Evolutionary conservation across 2,329 filamentous ascomycete genomes (phyloP).

Genomic region (Stemphylium lycopersici): DNA sequence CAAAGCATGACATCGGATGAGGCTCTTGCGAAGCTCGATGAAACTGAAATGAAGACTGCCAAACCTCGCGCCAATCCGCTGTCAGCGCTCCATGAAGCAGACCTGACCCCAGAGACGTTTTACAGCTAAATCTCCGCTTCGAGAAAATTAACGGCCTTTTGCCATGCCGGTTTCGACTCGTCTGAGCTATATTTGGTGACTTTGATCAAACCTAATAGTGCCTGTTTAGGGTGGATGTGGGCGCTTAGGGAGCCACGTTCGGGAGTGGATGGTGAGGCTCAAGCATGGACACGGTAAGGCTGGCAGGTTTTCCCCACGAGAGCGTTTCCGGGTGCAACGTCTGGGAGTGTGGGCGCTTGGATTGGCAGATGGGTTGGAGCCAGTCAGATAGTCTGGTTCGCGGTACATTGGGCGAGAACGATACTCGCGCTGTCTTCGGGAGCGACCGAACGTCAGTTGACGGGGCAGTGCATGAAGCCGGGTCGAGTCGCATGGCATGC

Average conservation of each 20-base stretch:
- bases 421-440: constrained; percentile 27
- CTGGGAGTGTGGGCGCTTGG: constrained; percentile 41
- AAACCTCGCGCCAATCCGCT: constrained; percentile 19
- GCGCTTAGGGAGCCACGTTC: constrained; percentile 40
- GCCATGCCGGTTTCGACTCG: constrained; percentile 23
- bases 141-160: constrained; percentile 42
- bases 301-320: constrained; percentile 25
- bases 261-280: constrained; percentile 41
- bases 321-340: constrained; percentile 37
- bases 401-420: constrained; percentile 18
- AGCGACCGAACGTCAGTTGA: constrained; percentile 18
- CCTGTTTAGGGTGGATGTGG: constrained; percentile 18
- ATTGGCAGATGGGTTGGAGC: constrained; percentile 25
- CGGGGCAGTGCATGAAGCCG: constrained; percentile 14
- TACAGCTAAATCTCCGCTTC: constrained; percentile 24
- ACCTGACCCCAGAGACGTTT: constrained; percentile 24
- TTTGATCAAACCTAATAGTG: constrained; percentile 33
- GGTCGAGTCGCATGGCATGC: background rate
- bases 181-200: constrained; percentile 44
- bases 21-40: constrained; percentile 21
- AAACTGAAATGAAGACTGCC: constrained; percentile 25
- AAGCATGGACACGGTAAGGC: constrained; percentile 21
- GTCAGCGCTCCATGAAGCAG: constrained; percentile 24
- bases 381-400: constrained; percentile 26
- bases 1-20: constrained; percentile 26